Evolutionary conservation across 2,329 filamentous ascomycete species (phyloP).

Genomic region (Colletotrichum sp.): DNA sequence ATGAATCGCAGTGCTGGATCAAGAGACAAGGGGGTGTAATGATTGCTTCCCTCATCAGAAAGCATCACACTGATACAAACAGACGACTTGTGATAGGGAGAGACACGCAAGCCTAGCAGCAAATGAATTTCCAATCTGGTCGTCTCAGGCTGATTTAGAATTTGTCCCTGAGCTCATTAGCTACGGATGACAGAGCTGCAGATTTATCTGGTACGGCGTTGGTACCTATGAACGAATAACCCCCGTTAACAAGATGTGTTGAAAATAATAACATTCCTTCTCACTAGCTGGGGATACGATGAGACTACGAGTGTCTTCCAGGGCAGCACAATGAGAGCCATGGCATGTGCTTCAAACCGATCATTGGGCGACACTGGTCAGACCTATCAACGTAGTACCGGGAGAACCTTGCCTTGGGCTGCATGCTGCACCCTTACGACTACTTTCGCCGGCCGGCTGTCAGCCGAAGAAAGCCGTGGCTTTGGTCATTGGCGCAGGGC

Average conservation of each 20-base stretch:
- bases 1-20: background rate
- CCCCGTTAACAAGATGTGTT: background rate
- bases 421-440: background rate
- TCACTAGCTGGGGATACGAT: background rate
- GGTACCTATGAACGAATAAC: background rate
- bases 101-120: background rate
- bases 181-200: background rate
- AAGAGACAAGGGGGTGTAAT: background rate
- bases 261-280: background rate
- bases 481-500: too few relatives aligned
- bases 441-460: background rate
- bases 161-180: background rate
- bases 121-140: background rate
- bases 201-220: background rate
- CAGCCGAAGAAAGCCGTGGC: too few relatives aligned
- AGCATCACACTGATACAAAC: background rate
- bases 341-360: background rate
- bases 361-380: background rate
- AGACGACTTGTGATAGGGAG: background rate
- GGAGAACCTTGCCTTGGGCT: background rate
- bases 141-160: background rate
- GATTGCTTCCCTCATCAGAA: background rate
- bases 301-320: background rate
- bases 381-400: background rate
- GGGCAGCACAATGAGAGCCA: background rate